These are phyloP conservation scores for Aschersonia sp. DNA, from an alignment of 2,329 filamentous ascomycete genomes.

Conservation along the genomic window DNA sequence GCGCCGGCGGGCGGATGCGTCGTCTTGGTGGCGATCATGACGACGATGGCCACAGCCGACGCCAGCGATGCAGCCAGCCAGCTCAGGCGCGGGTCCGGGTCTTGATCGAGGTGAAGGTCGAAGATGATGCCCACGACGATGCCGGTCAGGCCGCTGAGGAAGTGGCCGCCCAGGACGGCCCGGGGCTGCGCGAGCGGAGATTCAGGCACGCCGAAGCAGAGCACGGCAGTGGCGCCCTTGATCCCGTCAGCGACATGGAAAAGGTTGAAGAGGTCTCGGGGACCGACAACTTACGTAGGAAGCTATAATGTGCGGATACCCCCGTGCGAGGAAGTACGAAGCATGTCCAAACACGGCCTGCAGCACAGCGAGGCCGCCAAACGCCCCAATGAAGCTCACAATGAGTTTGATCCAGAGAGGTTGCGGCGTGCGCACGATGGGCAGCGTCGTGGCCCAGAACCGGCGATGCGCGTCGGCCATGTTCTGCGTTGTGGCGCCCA, in stretches of 20 bases:
- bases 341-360: not conserved
- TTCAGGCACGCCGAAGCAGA: constrained; percentile 59
- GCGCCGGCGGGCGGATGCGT: constrained; percentile 63
- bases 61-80: constrained; percentile 53
- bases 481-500: no score
- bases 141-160: constrained; percentile 46
- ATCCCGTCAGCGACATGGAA: constrained; percentile 11
- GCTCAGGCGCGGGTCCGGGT: constrained; percentile 21
- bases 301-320: not conserved
- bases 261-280: no score
- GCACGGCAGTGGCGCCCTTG: constrained; percentile 61
- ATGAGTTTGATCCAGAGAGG: not conserved
- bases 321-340: not conserved
- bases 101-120: constrained; percentile 24
- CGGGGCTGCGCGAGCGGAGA: constrained; percentile 62
- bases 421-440: not conserved
- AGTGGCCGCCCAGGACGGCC: constrained; percentile 53
- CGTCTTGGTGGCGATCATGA: constrained; percentile 59
- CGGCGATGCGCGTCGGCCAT: not conserved
- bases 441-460: constrained; percentile 7
- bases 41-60: constrained; percentile 45
- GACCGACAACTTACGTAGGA: not conserved
- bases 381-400: not conserved
- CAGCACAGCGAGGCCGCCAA: not conserved
- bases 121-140: constrained; percentile 53